Conservation (phyloP, 1,284 basidiomycete species). For the Cutaneotrichosporon mucoides region DNA sequence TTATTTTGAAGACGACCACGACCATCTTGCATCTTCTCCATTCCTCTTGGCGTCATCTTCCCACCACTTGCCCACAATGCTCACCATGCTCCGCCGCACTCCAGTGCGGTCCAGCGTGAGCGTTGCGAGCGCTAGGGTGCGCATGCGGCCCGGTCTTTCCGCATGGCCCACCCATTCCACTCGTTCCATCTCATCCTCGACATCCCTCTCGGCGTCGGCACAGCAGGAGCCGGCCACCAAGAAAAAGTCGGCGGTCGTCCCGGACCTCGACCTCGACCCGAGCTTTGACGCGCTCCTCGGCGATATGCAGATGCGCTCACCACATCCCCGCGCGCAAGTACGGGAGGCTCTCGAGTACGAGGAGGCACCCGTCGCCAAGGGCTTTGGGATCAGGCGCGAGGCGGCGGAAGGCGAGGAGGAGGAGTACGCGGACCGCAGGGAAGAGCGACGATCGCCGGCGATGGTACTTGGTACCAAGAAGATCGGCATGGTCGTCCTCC, state of each 20-base stretch:
- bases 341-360: not conserved
- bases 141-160: no score
- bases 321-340: no score
- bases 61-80: not conserved
- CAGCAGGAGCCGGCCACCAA: not conserved
- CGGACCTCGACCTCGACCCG: slow-evolving; percentile 10
- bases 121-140: not conserved
- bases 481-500: slow-evolving; percentile 65
- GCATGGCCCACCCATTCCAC: no score
- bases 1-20: not conserved
- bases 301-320: slow-evolving; percentile 5
- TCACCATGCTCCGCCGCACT: not conserved
- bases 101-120: not conserved
- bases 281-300: slow-evolving; percentile 6
- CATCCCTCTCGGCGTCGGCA: no score
- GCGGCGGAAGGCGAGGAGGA: not conserved
- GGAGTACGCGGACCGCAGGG: slow-evolving; percentile 9
- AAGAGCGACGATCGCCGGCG: slow-evolving; percentile 68
- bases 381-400: not conserved
- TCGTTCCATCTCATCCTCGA: no score
- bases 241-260: not conserved
- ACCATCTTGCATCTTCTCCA: not conserved
- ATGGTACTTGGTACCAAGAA: slow-evolving; percentile 69
- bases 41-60: not conserved
- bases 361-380: not conserved